These are phyloP conservation scores for Exsudoporus floridanus DNA, from an alignment of 1,284 basidiomycete genomes.

Conservation along the genomic window DNA sequence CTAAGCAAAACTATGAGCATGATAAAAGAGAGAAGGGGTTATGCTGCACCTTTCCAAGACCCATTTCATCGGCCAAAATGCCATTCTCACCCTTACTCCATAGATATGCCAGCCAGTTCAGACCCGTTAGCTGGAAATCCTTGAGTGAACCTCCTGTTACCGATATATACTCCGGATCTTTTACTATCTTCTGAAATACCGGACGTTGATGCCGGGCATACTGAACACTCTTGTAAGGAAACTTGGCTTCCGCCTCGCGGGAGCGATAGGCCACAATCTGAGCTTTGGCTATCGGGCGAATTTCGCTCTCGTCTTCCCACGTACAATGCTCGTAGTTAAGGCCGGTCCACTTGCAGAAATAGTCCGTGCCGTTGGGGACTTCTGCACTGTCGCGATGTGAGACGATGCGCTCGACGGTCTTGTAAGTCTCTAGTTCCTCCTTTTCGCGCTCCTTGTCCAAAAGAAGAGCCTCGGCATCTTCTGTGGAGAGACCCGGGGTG, in stretches of 20 bases:
- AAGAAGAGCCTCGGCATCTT: constrained; percentile 87
- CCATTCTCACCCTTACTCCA: constrained; percentile 97
- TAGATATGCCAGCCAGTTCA: constrained; percentile 97
- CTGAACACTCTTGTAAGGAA: constrained; percentile 82
- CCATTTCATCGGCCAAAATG: constrained; percentile 99
- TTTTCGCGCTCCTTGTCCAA: constrained; percentile 89
- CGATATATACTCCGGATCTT: constrained; percentile 88
- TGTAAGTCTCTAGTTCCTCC: constrained; percentile 89
- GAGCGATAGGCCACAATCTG: constrained; percentile 82
- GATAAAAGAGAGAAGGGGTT: not conserved
- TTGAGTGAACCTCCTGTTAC: constrained; percentile 84
- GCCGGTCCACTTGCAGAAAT: constrained; percentile 97
- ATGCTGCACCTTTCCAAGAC: constrained; percentile 82
- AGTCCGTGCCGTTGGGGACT: constrained; percentile 65
- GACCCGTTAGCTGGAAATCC: constrained; percentile 96
- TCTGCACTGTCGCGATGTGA: constrained; percentile 74
- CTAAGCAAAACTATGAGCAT: constrained; percentile 38
- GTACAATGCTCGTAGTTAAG: constrained; percentile 96
- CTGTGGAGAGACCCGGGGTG: constrained; percentile 70
- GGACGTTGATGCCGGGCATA: constrained; percentile 78
- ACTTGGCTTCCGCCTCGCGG: constrained; percentile 77
- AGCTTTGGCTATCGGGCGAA: constrained; percentile 69
- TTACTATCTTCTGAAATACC: constrained; percentile 80
- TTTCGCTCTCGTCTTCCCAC: constrained; percentile 88
- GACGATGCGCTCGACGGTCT: constrained; percentile 91